A percentile compares a stretch with the other conserved stretches of the same genome.
Evolutionary conservation across 768 basidiomycete genomes (phyloP).

Genomic region (Plicaturopsis crispa): DNA sequence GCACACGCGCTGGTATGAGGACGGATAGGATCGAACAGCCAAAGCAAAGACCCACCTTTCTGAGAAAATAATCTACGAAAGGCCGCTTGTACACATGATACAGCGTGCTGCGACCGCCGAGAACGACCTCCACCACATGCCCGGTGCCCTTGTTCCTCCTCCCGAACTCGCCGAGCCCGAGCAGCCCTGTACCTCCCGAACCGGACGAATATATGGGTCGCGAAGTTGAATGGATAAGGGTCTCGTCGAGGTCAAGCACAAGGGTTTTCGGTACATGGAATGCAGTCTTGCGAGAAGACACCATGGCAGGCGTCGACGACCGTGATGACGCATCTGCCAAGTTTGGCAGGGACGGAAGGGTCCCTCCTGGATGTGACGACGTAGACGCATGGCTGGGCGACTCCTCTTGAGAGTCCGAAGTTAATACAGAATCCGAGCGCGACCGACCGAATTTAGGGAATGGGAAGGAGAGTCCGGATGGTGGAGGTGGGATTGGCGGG

Average conservation of each 20-base stretch:
- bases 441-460: slow-evolving; percentile 6
- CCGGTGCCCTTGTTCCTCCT: slow-evolving; percentile 61
- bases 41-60: slow-evolving; percentile 54
- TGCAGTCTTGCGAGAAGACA: slow-evolving; percentile 48
- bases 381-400: too few relatives aligned
- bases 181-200: slow-evolving; percentile 46
- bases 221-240: slow-evolving; percentile 95
- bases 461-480: slow-evolving; percentile 11
- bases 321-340: slow-evolving; percentile 25
- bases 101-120: slow-evolving; percentile 81
- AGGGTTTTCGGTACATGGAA: slow-evolving; percentile 89
- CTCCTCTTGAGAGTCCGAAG: not conserved
- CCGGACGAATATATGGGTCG: slow-evolving; percentile 48
- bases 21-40: slow-evolving; percentile 15
- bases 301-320: slow-evolving; percentile 44
- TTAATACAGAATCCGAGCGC: slow-evolving; percentile 7
- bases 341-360: slow-evolving; percentile 7
- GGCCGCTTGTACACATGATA: slow-evolving; percentile 99
- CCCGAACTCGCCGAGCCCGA: slow-evolving; percentile 48
- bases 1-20: slow-evolving; percentile 6
- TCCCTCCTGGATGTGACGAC: slow-evolving; percentile 8
- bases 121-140: slow-evolving; percentile 88
- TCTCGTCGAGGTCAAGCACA: slow-evolving; percentile 96
- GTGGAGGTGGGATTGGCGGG: slow-evolving; percentile 19
- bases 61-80: slow-evolving; percentile 91